Base-by-base conservation (phyloP, 441 rosid genomes). In the Manihot esculenta region DNA sequence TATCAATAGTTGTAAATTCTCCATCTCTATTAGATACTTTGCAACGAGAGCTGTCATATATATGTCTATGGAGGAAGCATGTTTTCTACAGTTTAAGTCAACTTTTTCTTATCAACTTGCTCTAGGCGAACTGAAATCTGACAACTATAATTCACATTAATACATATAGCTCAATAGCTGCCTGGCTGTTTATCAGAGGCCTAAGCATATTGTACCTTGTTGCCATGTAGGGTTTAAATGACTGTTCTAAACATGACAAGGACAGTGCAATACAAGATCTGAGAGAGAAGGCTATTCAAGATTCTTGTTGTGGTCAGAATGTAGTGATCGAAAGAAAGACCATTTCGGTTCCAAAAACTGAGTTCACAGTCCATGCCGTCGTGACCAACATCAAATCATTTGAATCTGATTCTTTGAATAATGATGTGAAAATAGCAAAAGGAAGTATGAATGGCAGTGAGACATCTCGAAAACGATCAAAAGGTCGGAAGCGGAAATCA, bases 371-470 rank as follows among this genome's bases (percentile, higher is more conserved):
- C 27, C 81, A 87, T 78, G 95, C 91, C 61, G 66, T 84, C 23
- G 88, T 88, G 55, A 92, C 97, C 33, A 92, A 86, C 81, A 78
- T 90, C 59, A 94, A 78, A 82, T 64, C 85, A 30, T 86, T 81
- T 64, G 83, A 81, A 44, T 66, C 77, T 13, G 84, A 76, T 69
- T 48, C 71, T 55, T 59, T 71, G 59, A 71, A 83, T 20, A 87
- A 90, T 11, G 87, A 85, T 48, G 74, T 87, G 66, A 89, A 84
- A 73, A 82, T 75, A 73, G 74, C 62, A 72, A 83, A 69, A 73
- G 88, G 82, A 74, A 76, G 74, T 74, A 41, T 57, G 18, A 83
- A 73, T 21, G 81, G 82, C 26, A 47, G 42, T 0, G 66, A 49
- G 75, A 76, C 84, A 35, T 82, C 86, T 5, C 69, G 82, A 80